Evolutionary conservation across 129 eudicot genomes (phyloP).

Genomic region (Mikania micrantha): DNA sequence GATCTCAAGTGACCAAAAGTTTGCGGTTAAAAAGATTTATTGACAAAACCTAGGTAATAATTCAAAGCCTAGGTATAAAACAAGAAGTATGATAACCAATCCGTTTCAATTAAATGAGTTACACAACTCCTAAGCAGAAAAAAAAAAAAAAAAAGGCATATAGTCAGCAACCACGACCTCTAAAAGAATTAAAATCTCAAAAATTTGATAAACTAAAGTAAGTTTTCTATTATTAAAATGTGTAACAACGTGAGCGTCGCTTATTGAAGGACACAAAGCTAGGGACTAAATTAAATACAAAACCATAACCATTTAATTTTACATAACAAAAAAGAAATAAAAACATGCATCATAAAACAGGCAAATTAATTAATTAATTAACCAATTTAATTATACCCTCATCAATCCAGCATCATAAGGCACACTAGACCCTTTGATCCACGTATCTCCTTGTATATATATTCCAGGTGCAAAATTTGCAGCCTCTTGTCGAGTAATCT

Average conservation of each 20-base stretch:
- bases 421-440: slow-evolving; percentile 41
- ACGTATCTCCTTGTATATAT: slow-evolving; percentile 40
- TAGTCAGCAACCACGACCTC: no score
- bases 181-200: background rate
- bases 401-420: slow-evolving; percentile 50
- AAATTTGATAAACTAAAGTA: background rate
- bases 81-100: no score
- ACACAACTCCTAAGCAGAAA: no score
- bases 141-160: no score
- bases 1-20: no score
- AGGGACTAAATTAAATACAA: background rate
- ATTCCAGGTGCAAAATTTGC: slow-evolving; percentile 23
- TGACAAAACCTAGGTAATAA: no score
- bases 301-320: background rate
- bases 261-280: slow-evolving; percentile 5
- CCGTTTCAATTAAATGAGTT: no score
- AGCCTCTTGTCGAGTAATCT: slow-evolving; percentile 12
- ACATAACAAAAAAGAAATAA: background rate
- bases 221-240: background rate
- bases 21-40: no score
- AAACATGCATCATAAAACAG: no score
- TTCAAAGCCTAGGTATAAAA: no score
- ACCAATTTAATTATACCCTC: no score
- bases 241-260: background rate
- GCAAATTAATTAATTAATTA: no score